A percentile compares a stretch with the other conserved stretches of the same genome.
phyloP scores from a whole-genome alignment of 176 grass and related monocot species.

The Eleusine coracana region DNA sequence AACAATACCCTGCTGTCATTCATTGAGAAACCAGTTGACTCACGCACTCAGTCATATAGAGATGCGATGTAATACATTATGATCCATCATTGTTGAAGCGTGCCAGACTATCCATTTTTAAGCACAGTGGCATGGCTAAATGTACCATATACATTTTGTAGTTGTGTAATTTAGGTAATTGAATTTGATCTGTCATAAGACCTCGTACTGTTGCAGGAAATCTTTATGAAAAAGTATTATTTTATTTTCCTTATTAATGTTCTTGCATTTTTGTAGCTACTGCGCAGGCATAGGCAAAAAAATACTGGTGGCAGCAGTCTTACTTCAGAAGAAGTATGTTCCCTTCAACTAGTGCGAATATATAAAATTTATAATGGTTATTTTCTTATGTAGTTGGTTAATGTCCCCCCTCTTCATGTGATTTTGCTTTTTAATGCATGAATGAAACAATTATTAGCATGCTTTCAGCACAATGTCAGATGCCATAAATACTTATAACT shows the following conservation, averaged over 20 bases:
- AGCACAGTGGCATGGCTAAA: slow-evolving; percentile 4
- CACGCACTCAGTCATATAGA: neutral
- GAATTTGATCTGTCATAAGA: slow-evolving; percentile 18
- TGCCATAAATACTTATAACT: slow-evolving; percentile 27
- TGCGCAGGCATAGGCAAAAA: slow-evolving; percentile 82
- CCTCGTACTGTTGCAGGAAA: slow-evolving; percentile 6
- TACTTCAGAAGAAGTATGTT: slow-evolving; percentile 92
- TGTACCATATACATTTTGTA: slow-evolving; percentile 1
- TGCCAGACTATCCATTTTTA: neutral
- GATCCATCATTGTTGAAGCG: slow-evolving; percentile 11
- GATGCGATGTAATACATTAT: slow-evolving; percentile 34
- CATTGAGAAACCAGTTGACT: slow-evolving; percentile 10
- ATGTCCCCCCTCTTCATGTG: slow-evolving; percentile 20
- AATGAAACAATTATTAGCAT: slow-evolving; percentile 8
- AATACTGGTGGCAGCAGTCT: slow-evolving; percentile 74
- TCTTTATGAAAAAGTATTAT: neutral
- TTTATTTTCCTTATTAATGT: slow-evolving; percentile 28
- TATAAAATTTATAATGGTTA: neutral
- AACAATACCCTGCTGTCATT: slow-evolving; percentile 23
- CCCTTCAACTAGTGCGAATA: slow-evolving; percentile 27
- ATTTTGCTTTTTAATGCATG: slow-evolving; percentile 29
- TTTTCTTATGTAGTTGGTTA: slow-evolving; percentile 17
- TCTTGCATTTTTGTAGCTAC: slow-evolving; percentile 54
- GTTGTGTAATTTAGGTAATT: slow-evolving; percentile 12
- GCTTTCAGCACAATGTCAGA: slow-evolving; percentile 6